These are phyloP conservation scores for Darksidea phi DNA, from an alignment of 495 filamentous ascomycete genomes.

Conservation along the genomic window DNA sequence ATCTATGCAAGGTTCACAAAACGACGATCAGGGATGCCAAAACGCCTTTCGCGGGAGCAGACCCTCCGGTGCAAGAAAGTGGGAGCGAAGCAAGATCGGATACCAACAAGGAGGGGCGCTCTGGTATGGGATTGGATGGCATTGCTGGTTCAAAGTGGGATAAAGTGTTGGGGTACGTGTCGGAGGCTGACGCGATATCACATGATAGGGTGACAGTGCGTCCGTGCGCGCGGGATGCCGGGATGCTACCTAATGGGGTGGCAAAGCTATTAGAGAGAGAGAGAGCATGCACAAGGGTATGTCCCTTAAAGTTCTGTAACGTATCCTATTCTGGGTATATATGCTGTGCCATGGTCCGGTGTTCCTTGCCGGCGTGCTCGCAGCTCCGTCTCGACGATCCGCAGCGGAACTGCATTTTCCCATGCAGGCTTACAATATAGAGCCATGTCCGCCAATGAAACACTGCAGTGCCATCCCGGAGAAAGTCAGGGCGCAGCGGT, in stretches of 20 bases:
- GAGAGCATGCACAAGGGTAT: no score
- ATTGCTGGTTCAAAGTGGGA: not conserved
- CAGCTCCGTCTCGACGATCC: no score
- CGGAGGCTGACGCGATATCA: constrained; percentile 24
- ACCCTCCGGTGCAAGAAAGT: constrained; percentile 18
- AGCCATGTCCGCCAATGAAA: constrained; percentile 6
- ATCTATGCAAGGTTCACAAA: no score
- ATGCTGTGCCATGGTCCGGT: no score
- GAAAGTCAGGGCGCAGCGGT: constrained; percentile 17
- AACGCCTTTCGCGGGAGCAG: constrained; percentile 25
- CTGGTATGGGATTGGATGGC: not conserved
- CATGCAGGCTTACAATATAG: not conserved
- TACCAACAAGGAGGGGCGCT: not conserved
- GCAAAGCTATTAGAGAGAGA: not conserved
- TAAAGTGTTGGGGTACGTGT: not conserved
- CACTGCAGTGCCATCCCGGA: not conserved
- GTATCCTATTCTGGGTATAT: no score
- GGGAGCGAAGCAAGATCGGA: not conserved
- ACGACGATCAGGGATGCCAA: no score
- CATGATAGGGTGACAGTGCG: constrained; percentile 18
- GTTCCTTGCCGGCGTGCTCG: no score
- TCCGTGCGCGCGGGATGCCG: constrained; percentile 10
- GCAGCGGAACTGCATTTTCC: no score
- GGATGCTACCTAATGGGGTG: not conserved
- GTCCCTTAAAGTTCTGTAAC: no score